Conservation (phyloP, 2,329 filamentous ascomycete species). For the Penicillium rolfsii region DNA sequence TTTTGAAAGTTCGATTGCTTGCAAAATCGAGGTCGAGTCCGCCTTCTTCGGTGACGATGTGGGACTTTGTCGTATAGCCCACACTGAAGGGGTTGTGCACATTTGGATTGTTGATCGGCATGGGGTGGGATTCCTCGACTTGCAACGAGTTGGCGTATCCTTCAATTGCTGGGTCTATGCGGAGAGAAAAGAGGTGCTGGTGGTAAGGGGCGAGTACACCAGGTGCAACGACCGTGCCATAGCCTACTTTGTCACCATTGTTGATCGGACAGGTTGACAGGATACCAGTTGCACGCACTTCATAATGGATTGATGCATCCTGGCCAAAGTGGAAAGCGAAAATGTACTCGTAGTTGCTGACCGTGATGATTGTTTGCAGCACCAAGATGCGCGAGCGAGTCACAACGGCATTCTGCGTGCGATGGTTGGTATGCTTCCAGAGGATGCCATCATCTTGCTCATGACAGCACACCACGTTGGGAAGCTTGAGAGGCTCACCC, state of each 20-base stretch:
- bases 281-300: constrained; percentile 53
- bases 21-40: constrained; percentile 48
- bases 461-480: constrained; percentile 50
- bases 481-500: constrained; percentile 43
- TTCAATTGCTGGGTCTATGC: constrained; percentile 50
- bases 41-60: constrained; percentile 47
- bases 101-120: constrained; percentile 53
- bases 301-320: constrained; percentile 46
- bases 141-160: constrained; percentile 52
- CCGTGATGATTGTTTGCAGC: constrained; percentile 47
- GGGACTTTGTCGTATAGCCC: constrained; percentile 52
- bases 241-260: constrained; percentile 38
- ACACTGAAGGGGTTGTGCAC: constrained; percentile 54
- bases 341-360: constrained; percentile 51
- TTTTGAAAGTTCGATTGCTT: constrained; percentile 57
- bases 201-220: constrained; percentile 51
- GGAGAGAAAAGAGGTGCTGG: constrained; percentile 50
- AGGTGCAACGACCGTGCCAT: constrained; percentile 46
- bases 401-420: constrained; percentile 41
- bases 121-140: constrained; percentile 59
- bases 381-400: constrained; percentile 40
- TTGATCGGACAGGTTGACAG: constrained; percentile 47
- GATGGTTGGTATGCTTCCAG: constrained; percentile 48
- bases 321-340: constrained; percentile 50
- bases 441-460: constrained; percentile 45